Evolutionary conservation across 1,284 basidiomycete species (phyloP), one percentile per base, ranked within the genome.

Genomic region (Apiotrichum montevideense): DNA sequence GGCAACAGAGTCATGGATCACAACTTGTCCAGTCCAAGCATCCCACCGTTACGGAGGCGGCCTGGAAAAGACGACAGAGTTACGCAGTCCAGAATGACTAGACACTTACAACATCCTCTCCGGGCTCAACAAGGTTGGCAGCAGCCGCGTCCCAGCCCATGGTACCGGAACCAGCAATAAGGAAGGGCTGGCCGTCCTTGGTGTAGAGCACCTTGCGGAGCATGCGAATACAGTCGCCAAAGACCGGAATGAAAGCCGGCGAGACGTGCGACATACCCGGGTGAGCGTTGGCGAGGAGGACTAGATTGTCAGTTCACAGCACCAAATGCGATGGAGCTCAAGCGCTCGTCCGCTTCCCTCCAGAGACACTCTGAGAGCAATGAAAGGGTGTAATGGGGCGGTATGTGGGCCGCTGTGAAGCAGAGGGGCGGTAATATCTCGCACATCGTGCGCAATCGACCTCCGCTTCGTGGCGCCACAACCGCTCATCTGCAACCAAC

Each of bases 161-260:
- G 3, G 94, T 98, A n/a, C 94, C 94, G 51, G 87, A 89, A 2
- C 95, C 95, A 35, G 92, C 85, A 54, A 96, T 87, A 66, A 97
- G 79, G 79, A 98, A 89, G 1, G 90, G 88, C 72, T 97, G 94
- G 1, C 82, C 63, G 45, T 66, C 59, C 39, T 80, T 79, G 42
- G 92, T 85, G 76, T 85, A 85, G 46, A 96, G 77, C 4, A 95
- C 84, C 54, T 88, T 80, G 62, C 88, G 82, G 29, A 89, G 86
- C 85, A 96, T 87, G 61, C 87, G 84, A 63, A 98, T 84, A 74
- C 86, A 88, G 72, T 97, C 90, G 42, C 91, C 90, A 66, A 98
- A 91, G 56, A 92, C 84, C 43, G 87, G 84, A 46, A 93, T 83
- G 75, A 99, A 98, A 51, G 92, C 90, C 11, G 87, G 84, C 45